A percentile compares a stretch with the other conserved stretches of the same genome.
These are phyloP conservation scores for Rhizophagus prolifer DNA, from an alignment of 192 early-diverging fungal genomes.

Conservation along the genomic window DNA sequence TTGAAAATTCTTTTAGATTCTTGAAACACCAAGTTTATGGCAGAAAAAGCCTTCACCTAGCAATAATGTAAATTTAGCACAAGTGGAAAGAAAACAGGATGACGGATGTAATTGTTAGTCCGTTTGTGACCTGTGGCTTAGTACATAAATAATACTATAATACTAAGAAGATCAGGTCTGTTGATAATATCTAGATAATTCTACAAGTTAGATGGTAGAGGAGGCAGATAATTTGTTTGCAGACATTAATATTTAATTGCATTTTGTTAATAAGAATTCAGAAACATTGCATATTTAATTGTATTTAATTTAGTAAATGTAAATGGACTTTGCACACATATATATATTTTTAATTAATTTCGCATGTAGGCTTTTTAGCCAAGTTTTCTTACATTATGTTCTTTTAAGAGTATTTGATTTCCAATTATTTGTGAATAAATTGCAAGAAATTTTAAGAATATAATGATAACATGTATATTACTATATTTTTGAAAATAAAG, in stretches of 20 bases:
- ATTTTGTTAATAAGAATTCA: background rate
- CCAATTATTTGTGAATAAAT: background rate
- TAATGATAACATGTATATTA: background rate
- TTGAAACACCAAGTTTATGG: constrained; percentile 6
- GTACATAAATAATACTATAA: background rate
- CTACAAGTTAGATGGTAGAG: background rate
- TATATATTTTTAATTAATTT: background rate
- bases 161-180: background rate
- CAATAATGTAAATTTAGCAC: background rate
- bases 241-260: background rate
- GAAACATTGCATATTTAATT: background rate
- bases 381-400: background rate
- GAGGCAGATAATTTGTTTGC: background rate
- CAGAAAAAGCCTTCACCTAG: background rate
- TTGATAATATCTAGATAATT: background rate
- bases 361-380: background rate
- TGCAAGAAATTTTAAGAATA: background rate
- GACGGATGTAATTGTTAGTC: background rate
- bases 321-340: background rate
- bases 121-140: background rate
- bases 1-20: background rate
- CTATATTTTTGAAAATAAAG: too few relatives aligned
- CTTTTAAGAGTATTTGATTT: background rate
- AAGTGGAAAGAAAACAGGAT: background rate
- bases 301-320: background rate